Evolutionary conservation across 2,329 filamentous ascomycete genomes (phyloP).

Genomic region (Blastomyces percursus): DNA sequence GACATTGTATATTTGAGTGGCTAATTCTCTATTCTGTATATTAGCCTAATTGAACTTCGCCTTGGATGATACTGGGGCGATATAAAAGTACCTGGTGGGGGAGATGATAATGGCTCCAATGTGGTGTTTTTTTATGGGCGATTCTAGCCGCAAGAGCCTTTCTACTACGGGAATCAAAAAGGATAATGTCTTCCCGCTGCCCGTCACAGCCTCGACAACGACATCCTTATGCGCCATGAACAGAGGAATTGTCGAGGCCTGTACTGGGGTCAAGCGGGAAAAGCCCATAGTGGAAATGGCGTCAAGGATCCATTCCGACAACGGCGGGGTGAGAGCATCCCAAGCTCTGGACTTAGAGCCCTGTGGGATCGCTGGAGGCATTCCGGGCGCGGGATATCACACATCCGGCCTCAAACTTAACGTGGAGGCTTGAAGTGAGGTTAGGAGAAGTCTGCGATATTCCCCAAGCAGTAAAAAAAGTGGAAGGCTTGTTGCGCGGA

Average conservation of each 20-base stretch:
- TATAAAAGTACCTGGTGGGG: slow-evolving; percentile 53
- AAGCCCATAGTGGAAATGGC: slow-evolving; percentile 79
- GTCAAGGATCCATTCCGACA: slow-evolving; percentile 76
- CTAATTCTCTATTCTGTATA: slow-evolving; percentile 56
- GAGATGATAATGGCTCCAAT: slow-evolving; percentile 85
- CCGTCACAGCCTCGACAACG: slow-evolving; percentile 84
- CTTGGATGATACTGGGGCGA: neutral
- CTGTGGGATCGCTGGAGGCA: neutral
- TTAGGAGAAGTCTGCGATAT: neutral
- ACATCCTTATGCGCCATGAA: slow-evolving; percentile 87
- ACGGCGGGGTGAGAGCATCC: slow-evolving; percentile 56
- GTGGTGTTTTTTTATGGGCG: slow-evolving; percentile 79
- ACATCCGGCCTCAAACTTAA: neutral
- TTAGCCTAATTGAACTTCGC: slow-evolving; percentile 9
- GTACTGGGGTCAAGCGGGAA: slow-evolving; percentile 81
- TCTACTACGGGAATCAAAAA: slow-evolving; percentile 78
- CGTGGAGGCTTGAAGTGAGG: neutral
- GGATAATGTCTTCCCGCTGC: slow-evolving; percentile 79
- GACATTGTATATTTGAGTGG: slow-evolving; percentile 78
- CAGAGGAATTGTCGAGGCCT: slow-evolving; percentile 78
- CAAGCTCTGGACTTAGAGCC: slow-evolving; percentile 45
- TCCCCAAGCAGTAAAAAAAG: neutral
- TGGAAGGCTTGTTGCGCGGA: neutral
- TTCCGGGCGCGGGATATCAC: neutral
- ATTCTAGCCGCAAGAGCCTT: slow-evolving; percentile 65